Evolutionary conservation across 1,284 basidiomycete genomes (phyloP), one percentile per base, ranked within the genome.

Genomic region (Puccinia triticina): DNA sequence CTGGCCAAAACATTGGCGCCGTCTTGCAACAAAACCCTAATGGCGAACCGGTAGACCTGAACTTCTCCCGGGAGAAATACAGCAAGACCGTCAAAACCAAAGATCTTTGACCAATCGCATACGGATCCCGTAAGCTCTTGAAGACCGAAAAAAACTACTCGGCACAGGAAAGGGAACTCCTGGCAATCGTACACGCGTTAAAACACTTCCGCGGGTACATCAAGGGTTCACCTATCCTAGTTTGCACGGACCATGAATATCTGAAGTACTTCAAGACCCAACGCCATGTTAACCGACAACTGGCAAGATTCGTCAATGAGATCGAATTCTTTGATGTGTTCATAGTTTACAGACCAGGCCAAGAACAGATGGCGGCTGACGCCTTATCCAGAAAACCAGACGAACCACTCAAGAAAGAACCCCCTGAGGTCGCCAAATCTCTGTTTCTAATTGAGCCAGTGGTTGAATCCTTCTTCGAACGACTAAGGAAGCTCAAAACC

Each of bases 131-230:
- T 3, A 77, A 77, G 48, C 16, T 77, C 2, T 77, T 59, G 16
- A 77, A 59, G 26, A 77, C 75, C 18, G 46, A 32, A 59, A 23
- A 59, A 57, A 77, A 77, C 29, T 29, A 0, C n/a, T n/a, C n/a
- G n/a, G n/a, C n/a, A n/a, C n/a, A n/a, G n/a, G n/a, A n/a, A n/a
- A n/a, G n/a, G n/a, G 57, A 77, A 43, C 34, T 77, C n/a, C 26
- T 64, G 29, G 74, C 74, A 18, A 77, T n/a, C n/a, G n/a, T n/a
- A n/a, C 74, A 77, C 43, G 74, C 74, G 11, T 37, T 77, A 77
- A 61, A 29, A 77, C n/a, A n/a, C n/a, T n/a, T 16, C 37, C 64
- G 18, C 18, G 57, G 1, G 74, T 29, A 23, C 43, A 46, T 77
- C 10, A 37, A 77, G 46, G 50, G 74, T 8, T 77, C 74, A 23